Conservation (phyloP, 768 basidiomycete genomes). For the Serendipita indica region DNA sequence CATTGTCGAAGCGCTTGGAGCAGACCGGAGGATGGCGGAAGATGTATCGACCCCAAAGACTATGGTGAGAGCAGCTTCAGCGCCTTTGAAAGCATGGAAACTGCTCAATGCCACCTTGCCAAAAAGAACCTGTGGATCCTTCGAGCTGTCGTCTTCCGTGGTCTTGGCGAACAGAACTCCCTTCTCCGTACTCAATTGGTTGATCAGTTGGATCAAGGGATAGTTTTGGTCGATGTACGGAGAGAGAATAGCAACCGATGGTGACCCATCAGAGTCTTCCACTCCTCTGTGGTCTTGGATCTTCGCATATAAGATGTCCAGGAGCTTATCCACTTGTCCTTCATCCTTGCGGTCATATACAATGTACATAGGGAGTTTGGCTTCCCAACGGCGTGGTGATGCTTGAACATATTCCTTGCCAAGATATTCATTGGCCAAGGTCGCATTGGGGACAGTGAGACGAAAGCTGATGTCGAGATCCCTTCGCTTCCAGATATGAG, state of each 20-base stretch:
- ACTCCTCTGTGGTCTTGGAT: not conserved
- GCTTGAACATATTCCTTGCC: not conserved
- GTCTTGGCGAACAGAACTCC: not conserved
- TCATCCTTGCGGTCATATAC: not conserved
- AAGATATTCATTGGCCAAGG: not conserved
- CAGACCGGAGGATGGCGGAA: not conserved
- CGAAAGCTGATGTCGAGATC: not conserved
- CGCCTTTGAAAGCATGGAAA: conserved; percentile 9
- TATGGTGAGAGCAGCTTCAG: not conserved
- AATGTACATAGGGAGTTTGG: too few species aligned
- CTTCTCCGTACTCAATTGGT: not conserved
- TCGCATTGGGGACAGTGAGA: not conserved
- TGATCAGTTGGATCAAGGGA: not conserved
- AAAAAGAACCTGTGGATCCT: not conserved
- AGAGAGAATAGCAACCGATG: not conserved
- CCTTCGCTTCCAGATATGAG: not conserved
- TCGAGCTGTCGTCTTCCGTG: not conserved
- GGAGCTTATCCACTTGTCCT: not conserved
- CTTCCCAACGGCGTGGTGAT: too few species aligned
- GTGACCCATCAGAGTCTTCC: too few species aligned
- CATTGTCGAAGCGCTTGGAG: not conserved
- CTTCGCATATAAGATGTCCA: not conserved
- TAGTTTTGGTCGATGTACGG: not conserved
- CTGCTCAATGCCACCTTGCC: conserved; percentile 5
- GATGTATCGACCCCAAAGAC: conserved; percentile 10